Evolutionary conservation across 2,329 filamentous ascomycete species (phyloP), one percentile per base, ranked within the genome.

Genomic region (Pseudocercospora vitis): DNA sequence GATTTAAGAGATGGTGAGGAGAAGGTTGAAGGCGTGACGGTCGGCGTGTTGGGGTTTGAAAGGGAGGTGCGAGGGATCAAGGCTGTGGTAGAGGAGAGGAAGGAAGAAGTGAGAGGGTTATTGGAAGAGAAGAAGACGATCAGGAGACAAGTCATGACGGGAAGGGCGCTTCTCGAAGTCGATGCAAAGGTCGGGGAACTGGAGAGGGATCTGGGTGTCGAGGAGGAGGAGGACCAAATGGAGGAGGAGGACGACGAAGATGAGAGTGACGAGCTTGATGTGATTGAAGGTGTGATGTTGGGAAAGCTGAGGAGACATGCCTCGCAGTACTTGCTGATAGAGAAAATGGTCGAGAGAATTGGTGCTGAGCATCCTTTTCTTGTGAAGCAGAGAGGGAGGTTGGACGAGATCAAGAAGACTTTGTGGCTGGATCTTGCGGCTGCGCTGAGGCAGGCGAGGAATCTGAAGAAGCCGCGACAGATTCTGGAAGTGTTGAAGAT

Each of bases 1-100:
- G 88, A 90, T 63, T 75, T 99, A 37, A 83, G 84, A 50, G 91
- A 91, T 2, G 95, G 95, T 6, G 91, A 95, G 66, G 92, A 96
- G 65, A 88, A 86, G 69, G 86, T 96, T 0, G 91, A 95, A 68
- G 90, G 95, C 67, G 87, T 97, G 26, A 82, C 89, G 37, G 88
- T 99, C 0, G 90, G 91, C 0, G 73, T 99, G 51, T 71, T 97
- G 56, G 90, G 90, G 0, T 96, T 99, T 65, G 80, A 85, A 56
- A 81, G 91, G 59, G 90, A 94, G 48, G 82, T 96, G 0, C 85
- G 89, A 60, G 85, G 85, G 46, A 80, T 97, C 45, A 84, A 84
- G 67, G 76, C 74, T 7, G 80, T 79, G 14, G 88, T 96, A 0
- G 75, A 77, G 6, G 78, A 81, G 54, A 80, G 86, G 58, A 83